A percentile compares a stretch with the other conserved stretches of the same genome.
phyloP scores from a whole-genome alignment of 2,329 filamentous ascomycete genomes.

The Neobulgaria alba region DNA sequence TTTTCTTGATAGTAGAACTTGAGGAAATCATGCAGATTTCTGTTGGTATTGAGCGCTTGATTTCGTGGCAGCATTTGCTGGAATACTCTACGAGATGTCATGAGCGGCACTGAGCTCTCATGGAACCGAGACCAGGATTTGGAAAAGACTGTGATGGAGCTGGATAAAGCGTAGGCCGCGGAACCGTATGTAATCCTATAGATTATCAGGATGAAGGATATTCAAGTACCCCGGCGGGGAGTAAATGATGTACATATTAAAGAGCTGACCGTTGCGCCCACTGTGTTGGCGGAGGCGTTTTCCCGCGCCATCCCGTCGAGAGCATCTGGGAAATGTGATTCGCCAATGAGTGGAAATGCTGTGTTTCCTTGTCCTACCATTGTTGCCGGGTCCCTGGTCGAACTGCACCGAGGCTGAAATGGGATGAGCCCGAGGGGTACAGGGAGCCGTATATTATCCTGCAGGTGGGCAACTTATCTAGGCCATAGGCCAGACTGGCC shows the following conservation, averaged over 20 bases:
- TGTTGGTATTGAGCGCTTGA: slow-evolving; percentile 8
- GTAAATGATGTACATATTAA: slow-evolving; percentile 15
- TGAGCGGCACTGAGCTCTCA: slow-evolving; percentile 1
- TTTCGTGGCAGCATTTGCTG: slow-evolving; percentile 5
- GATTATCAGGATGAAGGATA: no score
- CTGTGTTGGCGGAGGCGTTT: no score
- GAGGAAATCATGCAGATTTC: slow-evolving; percentile 7
- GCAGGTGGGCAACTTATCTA: no score
- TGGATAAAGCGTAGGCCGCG: slow-evolving; percentile 3
- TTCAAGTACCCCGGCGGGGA: slow-evolving; percentile 7
- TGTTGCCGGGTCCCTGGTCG: no score
- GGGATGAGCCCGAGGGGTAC: no score
- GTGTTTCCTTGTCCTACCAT: no score
- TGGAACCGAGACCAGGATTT: slow-evolving; percentile 1
- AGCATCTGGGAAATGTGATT: no score
- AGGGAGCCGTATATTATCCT: no score
- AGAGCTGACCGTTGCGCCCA: background rate
- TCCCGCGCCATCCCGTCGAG: no score
- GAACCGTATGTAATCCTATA: slow-evolving; percentile 10
- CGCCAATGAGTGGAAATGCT: no score
- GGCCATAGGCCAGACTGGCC: no score
- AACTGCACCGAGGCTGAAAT: no score
- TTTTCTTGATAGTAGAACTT: slow-evolving; percentile 5
- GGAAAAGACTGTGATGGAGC: slow-evolving; percentile 12
- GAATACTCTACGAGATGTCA: slow-evolving; percentile 5